Conservation (phyloP, 805 yeast genomes). For the Kazachstania taianensis region DNA sequence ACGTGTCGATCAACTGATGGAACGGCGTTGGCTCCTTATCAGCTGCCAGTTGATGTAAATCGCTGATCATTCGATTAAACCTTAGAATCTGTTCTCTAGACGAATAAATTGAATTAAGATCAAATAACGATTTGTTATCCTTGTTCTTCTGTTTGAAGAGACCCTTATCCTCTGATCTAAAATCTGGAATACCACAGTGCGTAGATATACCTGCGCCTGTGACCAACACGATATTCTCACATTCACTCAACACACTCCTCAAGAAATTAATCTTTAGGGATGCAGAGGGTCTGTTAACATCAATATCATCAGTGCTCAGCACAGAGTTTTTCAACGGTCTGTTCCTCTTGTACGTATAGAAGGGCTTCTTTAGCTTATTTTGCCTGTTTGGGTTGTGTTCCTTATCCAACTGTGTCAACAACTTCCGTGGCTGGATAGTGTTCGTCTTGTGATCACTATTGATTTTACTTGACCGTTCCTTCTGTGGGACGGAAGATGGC, state of each 20-base stretch:
- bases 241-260: conserved; percentile 41
- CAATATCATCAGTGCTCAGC: conserved; percentile 27
- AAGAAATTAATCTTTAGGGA: conserved; percentile 35
- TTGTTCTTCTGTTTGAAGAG: conserved; percentile 43
- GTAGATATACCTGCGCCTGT: conserved; percentile 92
- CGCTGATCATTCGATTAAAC: conserved; percentile 67
- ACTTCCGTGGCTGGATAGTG: not conserved
- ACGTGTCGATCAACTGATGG: conserved; percentile 50
- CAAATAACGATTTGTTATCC: conserved; percentile 65
- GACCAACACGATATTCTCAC: conserved; percentile 52
- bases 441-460: conserved; percentile 7
- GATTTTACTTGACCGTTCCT: not conserved
- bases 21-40: conserved; percentile 63
- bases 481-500: conserved; percentile 8
- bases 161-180: conserved; percentile 69
- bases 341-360: conserved; percentile 16
- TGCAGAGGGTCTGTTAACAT: conserved; percentile 6
- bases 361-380: conserved; percentile 23
- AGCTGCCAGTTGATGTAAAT: conserved; percentile 45
- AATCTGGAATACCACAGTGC: conserved; percentile 84
- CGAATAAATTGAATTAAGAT: conserved; percentile 59
- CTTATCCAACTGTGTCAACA: conserved; percentile 1
- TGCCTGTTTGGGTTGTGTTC: conserved; percentile 24
- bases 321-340: conserved; percentile 40
- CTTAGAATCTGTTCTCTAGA: conserved; percentile 46